Percentiles rank a stretch among this genome's conserved stretches.
phyloP scores from a whole-genome alignment of 1,284 basidiomycete genomes.

The Ganoderma multipileum region DNA sequence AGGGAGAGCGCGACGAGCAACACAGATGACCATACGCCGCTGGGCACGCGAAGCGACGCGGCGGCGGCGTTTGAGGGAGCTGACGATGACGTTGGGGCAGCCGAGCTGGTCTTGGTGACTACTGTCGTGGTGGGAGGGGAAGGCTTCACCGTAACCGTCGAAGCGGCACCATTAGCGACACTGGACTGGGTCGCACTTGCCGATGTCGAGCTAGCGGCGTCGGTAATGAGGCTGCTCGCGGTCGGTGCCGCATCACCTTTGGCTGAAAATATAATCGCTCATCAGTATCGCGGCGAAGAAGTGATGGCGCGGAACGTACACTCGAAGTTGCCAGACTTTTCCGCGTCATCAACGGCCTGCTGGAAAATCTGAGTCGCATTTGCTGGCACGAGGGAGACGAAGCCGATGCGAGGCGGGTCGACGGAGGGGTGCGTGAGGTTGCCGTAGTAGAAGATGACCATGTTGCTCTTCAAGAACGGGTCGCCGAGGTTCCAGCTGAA shows the following conservation, averaged over 20 bases:
- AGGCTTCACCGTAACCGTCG: conserved; percentile 6
- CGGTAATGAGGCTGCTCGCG: conserved; percentile 23
- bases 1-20: conserved; percentile 13
- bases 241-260: conserved; percentile 25
- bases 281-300: background rate
- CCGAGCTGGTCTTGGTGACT: background rate
- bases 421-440: conserved; percentile 66
- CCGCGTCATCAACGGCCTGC: conserved; percentile 48
- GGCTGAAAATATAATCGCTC: background rate
- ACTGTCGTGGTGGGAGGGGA: background rate
- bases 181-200: background rate
- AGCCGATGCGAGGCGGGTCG: conserved; percentile 73
- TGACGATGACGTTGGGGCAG: background rate
- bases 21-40: conserved; percentile 9
- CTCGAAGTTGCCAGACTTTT: conserved; percentile 45
- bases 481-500: conserved; percentile 48
- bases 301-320: conserved; percentile 6
- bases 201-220: conserved; percentile 6
- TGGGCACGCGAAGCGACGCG: conserved; percentile 5
- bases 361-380: conserved; percentile 52
- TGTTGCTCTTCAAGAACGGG: conserved; percentile 49
- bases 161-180: background rate
- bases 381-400: conserved; percentile 68
- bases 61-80: conserved; percentile 7
- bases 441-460: conserved; percentile 66